These are phyloP conservation scores for Suillus decipiens DNA, from an alignment of 768 basidiomycete species.

Conservation along the genomic window DNA sequence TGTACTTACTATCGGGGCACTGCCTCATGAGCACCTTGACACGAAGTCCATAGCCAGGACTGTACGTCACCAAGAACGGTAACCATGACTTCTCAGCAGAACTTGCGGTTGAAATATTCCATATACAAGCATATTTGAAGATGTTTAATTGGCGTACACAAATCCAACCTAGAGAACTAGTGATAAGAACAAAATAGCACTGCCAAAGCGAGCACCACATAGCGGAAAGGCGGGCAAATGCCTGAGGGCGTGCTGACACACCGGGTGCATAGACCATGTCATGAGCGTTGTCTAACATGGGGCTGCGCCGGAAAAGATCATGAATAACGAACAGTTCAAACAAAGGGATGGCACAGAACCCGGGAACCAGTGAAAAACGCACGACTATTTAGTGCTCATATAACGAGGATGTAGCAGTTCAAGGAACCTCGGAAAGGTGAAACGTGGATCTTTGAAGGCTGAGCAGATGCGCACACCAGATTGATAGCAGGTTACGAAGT, in stretches of 20 bases:
- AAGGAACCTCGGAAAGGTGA: not conserved
- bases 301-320: not conserved
- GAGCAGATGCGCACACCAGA: not conserved
- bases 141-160: no score
- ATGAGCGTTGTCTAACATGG: not conserved
- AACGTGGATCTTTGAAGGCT: not conserved
- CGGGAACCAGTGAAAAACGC: not conserved
- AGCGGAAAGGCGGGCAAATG: not conserved
- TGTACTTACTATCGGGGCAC: not conserved
- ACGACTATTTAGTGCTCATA: not conserved
- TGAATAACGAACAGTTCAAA: not conserved
- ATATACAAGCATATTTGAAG: no score
- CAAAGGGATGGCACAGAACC: not conserved
- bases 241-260: not conserved
- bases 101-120: no score
- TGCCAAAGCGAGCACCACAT: not conserved
- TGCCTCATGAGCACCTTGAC: not conserved
- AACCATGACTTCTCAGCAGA: no score
- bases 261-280: no score
- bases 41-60: not conserved
- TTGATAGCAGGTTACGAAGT: not conserved
- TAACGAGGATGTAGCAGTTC: not conserved
- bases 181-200: not conserved
- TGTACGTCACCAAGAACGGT: not conserved
- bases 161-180: no score